Conservation (phyloP, 2,329 filamentous ascomycete genomes). For the Elsinoe necatrix region DNA sequence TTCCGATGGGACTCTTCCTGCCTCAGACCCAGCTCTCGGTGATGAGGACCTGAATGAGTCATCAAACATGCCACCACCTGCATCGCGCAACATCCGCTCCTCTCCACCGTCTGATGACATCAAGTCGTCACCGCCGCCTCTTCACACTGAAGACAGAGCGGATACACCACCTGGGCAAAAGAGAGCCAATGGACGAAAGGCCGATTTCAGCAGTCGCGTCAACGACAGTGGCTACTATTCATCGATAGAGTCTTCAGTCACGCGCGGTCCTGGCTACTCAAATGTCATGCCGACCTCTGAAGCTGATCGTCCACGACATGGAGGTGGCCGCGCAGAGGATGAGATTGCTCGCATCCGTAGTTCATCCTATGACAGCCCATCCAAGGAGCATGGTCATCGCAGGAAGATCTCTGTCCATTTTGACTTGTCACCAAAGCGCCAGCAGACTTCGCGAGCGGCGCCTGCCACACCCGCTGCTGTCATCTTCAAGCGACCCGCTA, state of each 20-base stretch:
- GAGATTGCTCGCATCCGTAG: constrained; percentile 89
- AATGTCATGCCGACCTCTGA: constrained; percentile 68
- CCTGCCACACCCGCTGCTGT: constrained; percentile 70
- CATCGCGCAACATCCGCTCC: constrained; percentile 46
- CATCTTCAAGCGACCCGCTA: constrained; percentile 63
- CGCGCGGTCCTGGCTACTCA: constrained; percentile 49
- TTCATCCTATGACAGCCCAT: constrained; percentile 88
- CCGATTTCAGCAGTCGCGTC: constrained; percentile 70
- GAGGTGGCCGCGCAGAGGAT: constrained; percentile 85
- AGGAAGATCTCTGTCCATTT: constrained; percentile 24
- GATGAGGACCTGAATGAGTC: constrained; percentile 37
- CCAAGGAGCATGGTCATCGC: constrained; percentile 42
- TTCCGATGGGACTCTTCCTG: constrained; percentile 45
- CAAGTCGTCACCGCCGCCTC: constrained; percentile 89
- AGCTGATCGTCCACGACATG: constrained; percentile 62
- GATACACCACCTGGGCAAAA: constrained; percentile 72
- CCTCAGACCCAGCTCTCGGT: constrained; percentile 42
- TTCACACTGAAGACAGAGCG: constrained; percentile 56
- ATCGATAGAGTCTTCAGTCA: constrained; percentile 82
- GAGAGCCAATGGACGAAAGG: constrained; percentile 54
- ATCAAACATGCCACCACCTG: constrained; percentile 34
- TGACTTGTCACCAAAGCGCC: constrained; percentile 57
- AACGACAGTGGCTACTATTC: constrained; percentile 97
- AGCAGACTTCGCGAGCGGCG: constrained; percentile 52
- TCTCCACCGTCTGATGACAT: constrained; percentile 65